These are phyloP conservation scores for Cladosporium sp. DNA, from an alignment of 2,329 filamentous ascomycete genomes.

Conservation along the genomic window DNA sequence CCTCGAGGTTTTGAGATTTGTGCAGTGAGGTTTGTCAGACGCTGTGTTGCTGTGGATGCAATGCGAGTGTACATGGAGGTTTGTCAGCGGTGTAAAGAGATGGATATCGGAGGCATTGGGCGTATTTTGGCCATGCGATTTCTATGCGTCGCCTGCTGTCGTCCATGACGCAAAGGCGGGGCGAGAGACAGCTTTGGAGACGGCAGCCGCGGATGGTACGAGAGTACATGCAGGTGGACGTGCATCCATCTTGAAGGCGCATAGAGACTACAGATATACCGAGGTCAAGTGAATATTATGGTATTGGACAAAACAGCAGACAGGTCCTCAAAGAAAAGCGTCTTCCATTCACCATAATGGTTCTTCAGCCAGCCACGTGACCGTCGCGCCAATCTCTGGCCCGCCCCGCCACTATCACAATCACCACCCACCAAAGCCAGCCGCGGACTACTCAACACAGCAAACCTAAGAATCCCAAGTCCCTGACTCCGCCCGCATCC, in stretches of 20 bases:
- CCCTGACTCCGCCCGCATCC: constrained; percentile 9
- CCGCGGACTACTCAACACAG: background rate
- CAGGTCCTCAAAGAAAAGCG: too few relatives aligned
- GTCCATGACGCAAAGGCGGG: constrained; percentile 14
- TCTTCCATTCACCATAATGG: background rate
- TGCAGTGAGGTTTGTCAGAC: constrained; percentile 16
- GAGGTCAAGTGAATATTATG: too few relatives aligned
- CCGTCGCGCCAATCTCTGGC: background rate
- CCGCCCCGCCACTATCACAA: background rate
- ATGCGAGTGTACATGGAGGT: constrained; percentile 4
- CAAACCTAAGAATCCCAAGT: background rate
- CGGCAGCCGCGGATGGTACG: too few relatives aligned
- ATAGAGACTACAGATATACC: too few relatives aligned
- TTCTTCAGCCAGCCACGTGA: background rate
- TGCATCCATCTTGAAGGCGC: too few relatives aligned
- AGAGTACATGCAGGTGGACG: too few relatives aligned
- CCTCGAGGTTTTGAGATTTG: constrained; percentile 27
- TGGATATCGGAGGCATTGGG: constrained; percentile 8
- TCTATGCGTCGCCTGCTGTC: constrained; percentile 8
- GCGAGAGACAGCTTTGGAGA: too few relatives aligned
- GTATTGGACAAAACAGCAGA: too few relatives aligned
- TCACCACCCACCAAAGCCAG: background rate
- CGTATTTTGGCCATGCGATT: constrained; percentile 6
- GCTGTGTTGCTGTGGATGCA: background rate
- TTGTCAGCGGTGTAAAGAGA: background rate